Evolutionary conservation across 352 stramenopile species (phyloP).

Genomic region (Globisporangium abappressorium): DNA sequence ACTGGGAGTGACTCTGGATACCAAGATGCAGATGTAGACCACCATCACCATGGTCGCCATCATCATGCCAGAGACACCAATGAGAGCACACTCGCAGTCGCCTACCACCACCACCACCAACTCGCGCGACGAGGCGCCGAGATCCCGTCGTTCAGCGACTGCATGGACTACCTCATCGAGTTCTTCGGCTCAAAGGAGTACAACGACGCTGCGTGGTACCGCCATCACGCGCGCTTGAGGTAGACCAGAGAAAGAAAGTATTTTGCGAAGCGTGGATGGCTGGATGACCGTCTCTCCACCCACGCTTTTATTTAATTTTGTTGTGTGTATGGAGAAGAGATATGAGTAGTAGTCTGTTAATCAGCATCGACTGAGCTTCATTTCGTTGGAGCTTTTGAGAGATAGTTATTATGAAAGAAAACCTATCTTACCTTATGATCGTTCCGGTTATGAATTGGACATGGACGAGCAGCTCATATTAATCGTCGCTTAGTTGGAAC

Average conservation of each 20-base stretch:
- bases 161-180: slow-evolving; percentile 13
- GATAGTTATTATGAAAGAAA: too few relatives aligned
- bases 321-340: not conserved
- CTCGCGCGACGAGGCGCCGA: not conserved
- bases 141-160: slow-evolving; percentile 8
- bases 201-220: slow-evolving; percentile 10
- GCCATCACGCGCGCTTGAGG: not conserved
- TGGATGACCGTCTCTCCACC: not conserved
- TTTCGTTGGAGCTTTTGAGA: too few relatives aligned
- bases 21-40: not conserved
- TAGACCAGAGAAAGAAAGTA: not conserved
- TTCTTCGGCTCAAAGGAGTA: slow-evolving; percentile 7
- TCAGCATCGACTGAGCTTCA: too few relatives aligned
- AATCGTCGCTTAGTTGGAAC: too few relatives aligned
- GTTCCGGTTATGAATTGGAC: too few relatives aligned
- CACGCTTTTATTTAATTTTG: not conserved
- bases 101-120: not conserved
- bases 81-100: not conserved
- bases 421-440: too few relatives aligned
- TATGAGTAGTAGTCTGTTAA: too few relatives aligned
- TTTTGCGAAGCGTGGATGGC: not conserved
- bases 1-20: not conserved
- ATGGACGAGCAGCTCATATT: too few relatives aligned
- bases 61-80: not conserved
- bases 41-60: not conserved